Evolutionary conservation across 441 rosid genomes (phyloP).

Genomic region (Macaranga tanarius): DNA sequence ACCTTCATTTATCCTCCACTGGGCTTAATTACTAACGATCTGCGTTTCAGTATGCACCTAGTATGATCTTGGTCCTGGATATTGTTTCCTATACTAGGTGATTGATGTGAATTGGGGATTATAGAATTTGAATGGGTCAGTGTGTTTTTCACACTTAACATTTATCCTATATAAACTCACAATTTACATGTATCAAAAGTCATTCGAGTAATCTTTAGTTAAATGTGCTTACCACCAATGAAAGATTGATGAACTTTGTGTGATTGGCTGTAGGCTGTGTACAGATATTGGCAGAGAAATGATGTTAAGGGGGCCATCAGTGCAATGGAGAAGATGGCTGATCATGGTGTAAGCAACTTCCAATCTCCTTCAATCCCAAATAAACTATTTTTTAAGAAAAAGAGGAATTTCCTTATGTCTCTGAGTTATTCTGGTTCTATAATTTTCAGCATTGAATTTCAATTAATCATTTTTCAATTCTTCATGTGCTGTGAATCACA

Average conservation of each 20-base stretch:
- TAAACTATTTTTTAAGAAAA: neutral
- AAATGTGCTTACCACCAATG: neutral
- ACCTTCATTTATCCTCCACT: too few relatives aligned
- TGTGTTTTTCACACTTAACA: neutral
- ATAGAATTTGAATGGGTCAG: neutral
- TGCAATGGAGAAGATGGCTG: slow-evolving; percentile 93
- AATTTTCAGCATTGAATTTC: neutral
- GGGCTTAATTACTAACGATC: neutral
- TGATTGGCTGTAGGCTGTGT: slow-evolving; percentile 56
- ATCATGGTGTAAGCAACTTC: slow-evolving; percentile 64
- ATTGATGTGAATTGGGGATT: neutral
- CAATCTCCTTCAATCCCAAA: neutral
- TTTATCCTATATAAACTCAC: neutral
- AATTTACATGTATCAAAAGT: neutral
- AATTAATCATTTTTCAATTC: slow-evolving; percentile 10
- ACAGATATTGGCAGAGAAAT: slow-evolving; percentile 85
- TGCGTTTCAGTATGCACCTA: neutral
- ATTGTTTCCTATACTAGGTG: neutral
- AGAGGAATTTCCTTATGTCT: neutral
- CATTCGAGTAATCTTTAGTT: neutral
- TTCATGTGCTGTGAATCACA: slow-evolving; percentile 37
- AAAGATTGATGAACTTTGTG: slow-evolving; percentile 31
- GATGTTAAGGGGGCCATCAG: slow-evolving; percentile 73
- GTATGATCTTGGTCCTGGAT: neutral
- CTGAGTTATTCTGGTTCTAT: neutral